phyloP scores from a whole-genome alignment of 2,329 filamentous ascomycete species.

The Penicillium sp. region DNA sequence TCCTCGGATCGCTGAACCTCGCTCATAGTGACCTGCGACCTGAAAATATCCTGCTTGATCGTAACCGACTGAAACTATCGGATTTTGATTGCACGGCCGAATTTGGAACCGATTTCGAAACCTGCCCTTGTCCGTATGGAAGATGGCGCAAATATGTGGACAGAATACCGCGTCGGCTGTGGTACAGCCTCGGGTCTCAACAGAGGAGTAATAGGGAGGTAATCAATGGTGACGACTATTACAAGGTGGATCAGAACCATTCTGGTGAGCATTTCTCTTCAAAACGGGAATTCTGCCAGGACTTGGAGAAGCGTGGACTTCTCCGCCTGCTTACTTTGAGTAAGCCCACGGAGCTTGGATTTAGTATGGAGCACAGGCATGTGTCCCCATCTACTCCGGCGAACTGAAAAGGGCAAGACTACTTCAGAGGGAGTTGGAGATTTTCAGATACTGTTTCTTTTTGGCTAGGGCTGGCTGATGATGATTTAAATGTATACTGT shows the following conservation, averaged over 20 bases:
- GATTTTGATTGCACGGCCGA: constrained; percentile 28
- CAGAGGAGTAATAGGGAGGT: no score
- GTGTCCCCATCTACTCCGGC: no score
- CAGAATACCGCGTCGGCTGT: no score
- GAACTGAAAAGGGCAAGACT: no score
- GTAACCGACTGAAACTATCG: constrained; percentile 23
- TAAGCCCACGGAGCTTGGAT: constrained; percentile 21
- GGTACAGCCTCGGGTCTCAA: no score
- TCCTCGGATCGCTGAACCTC: constrained; percentile 28
- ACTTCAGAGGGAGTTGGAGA: no score
- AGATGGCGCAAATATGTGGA: constrained; percentile 3
- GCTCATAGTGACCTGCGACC: constrained; percentile 29
- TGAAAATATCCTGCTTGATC: constrained; percentile 28
- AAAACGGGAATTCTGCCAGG: constrained; percentile 20
- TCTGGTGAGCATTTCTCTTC: background rate
- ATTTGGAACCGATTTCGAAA: constrained; percentile 23
- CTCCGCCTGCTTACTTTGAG: constrained; percentile 19
- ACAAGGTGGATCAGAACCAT: no score
- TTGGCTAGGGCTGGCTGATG: no score
- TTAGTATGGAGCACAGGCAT: constrained; percentile 2
- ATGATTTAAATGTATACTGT: no score
- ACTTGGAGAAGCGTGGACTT: constrained; percentile 22
- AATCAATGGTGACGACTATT: no score
- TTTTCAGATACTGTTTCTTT: no score
- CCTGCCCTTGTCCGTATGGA: constrained; percentile 24